Percentiles rank a stretch among this genome's conserved stretches.
Conservation (phyloP, 2,329 filamentous ascomycete species). For the Hansfordia pulvinata region DNA sequence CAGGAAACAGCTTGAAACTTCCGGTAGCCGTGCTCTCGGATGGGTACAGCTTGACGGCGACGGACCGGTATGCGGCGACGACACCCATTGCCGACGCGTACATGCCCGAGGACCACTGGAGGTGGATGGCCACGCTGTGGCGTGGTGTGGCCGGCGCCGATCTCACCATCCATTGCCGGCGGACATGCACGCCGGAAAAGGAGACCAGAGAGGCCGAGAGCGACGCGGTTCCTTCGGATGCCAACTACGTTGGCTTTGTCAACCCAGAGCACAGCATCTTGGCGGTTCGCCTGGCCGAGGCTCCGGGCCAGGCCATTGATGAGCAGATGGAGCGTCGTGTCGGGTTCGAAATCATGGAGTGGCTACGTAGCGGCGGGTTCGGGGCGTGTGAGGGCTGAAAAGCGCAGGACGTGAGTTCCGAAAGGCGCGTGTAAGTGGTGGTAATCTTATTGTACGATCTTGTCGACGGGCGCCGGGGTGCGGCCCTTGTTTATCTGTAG, state of each 20-base stretch:
- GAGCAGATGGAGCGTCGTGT: constrained; percentile 61
- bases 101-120: constrained; percentile 81
- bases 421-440: too few relatives aligned
- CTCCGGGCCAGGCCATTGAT: constrained; percentile 32
- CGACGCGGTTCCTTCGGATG: constrained; percentile 1
- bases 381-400: too few relatives aligned
- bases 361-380: constrained; percentile 41
- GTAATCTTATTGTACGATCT: too few relatives aligned
- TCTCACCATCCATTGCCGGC: constrained; percentile 55
- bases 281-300: constrained; percentile 33
- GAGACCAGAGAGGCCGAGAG: constrained; percentile 5
- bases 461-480: too few relatives aligned
- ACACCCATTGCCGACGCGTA: constrained; percentile 69
- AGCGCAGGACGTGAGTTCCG: too few relatives aligned
- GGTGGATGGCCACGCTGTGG: constrained; percentile 94
- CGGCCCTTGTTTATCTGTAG: too few relatives aligned
- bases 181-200: constrained; percentile 6
- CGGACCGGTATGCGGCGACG: constrained; percentile 59
- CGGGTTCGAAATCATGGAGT: constrained; percentile 81
- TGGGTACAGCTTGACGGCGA: constrained; percentile 69
- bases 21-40: constrained; percentile 64
- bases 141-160: constrained; percentile 74
- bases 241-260: constrained; percentile 42
- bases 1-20: too few relatives aligned
- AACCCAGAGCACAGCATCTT: constrained; percentile 39